Base-by-base conservation (phyloP, 345 rosid species). In the Erodium maritimum region DNA sequence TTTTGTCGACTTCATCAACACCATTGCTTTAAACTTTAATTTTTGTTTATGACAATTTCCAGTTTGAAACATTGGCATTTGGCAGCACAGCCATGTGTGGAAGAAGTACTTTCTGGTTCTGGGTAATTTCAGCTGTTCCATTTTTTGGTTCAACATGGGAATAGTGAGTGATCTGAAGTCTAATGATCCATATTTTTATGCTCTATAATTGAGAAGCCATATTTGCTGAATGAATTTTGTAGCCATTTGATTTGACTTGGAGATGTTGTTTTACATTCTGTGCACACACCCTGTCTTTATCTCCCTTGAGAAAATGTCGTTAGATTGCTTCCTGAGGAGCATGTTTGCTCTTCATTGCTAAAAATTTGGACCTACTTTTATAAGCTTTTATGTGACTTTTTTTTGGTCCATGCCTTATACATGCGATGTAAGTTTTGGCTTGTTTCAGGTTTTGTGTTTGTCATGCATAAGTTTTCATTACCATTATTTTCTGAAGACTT, bases 131-230 rank as follows among this genome's bases (percentile, higher is more conserved):
- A 53, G 99, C 97, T 55, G 73, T 85, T 70, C 96, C 99, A 68
- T 94, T 94, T 67, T 81, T 80, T 64, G 80, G 86, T 70, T 97
- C 99, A 64, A 87, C 99, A 24, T 94, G 99, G 99, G 99, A 93
- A 75, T 71, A 71, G 99, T 93, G 77, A 71, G 96, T 74, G 46
- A 59, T 73, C 59, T n/a, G 34, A 21, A 52, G 11, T 12, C 21
- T 24, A 52, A 54, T 23, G 33, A 48, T 42, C 65, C 42, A 29
- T 48, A 64, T 45, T 25, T 60, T 21, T n/a, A n/a, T n/a, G n/a
- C n/a, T n/a, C 51, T 54, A 2, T 59, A n/a, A 5, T 23, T 34
- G 50, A 33, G 23, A n/a, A 25, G 21, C 19, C 19, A 25, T 1
- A 52, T 52, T 10, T 52, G 50, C 20, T 18, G 20, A 3, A 23